Base-by-base conservation (phyloP, 495 filamentous ascomycete genomes). In the Xylaria curta region DNA sequence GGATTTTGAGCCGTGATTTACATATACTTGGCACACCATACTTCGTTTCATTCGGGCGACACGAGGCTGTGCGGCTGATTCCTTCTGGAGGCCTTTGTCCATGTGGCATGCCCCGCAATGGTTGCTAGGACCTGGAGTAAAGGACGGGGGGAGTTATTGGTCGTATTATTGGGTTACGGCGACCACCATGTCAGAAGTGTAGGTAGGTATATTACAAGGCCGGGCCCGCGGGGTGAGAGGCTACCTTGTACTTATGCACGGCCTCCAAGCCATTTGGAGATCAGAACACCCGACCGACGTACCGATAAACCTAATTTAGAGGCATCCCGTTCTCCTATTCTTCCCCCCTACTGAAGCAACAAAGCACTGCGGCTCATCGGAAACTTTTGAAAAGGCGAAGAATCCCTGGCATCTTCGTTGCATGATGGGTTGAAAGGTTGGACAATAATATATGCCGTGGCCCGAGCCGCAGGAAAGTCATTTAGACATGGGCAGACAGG, bases 31-130 rank as follows among this genome's bases (percentile, higher is more conserved):
- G 5, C 53, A 56, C 13, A 54, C 26, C 26, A 31, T 56, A 13
- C 19, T 62, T 62, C 38, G 5, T 33, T 38, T 62, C 38, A 13
- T 33, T 38, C 46, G 46, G 63, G 63, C 63, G 28, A 36, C 9
- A 17, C n/a, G 44, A 38, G 63, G 63, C 63, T 66, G 46, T 66
- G 63, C 63, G 63, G 63, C 63, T 66, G 63, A 66, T 15, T 31
- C 44, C 17, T 24, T 40, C 28, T n/a, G 5, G 15, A 36, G 15
- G 54, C n/a, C 54, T n/a, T 15, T 58, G 1, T 28, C 24, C 12
- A 56, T 56, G 53, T 21, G 53, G 53, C 53, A 31, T 12, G 6
- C 12, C 53, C 53, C 26, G 24, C 51, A 31, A 58, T 58, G 13
- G 21, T 19, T n/a, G 28, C 12, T 9, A 28, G 15, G 24, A 19